These are phyloP conservation scores for Salvia splendens DNA, from an alignment of 257 asterid genomes.

Conservation along the genomic window DNA sequence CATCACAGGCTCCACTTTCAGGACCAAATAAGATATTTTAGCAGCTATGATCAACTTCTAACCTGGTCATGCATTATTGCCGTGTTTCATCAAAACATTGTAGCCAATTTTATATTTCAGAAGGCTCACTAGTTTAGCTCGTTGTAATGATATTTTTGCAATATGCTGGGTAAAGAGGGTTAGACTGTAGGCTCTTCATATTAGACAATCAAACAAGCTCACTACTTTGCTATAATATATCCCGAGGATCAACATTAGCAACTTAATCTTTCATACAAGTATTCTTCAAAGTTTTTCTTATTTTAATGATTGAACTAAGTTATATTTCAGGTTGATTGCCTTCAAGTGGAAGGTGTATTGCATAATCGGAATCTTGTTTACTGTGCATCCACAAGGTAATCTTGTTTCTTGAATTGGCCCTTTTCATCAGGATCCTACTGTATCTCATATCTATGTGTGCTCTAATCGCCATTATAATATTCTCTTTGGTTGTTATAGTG, in stretches of 20 bases:
- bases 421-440: neutral
- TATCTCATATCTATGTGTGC: constrained; percentile 11
- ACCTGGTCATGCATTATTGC: neutral
- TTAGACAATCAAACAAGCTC: constrained; percentile 10
- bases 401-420: constrained; percentile 9
- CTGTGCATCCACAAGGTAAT: constrained; percentile 95
- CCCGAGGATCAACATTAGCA: constrained; percentile 23
- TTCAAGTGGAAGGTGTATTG: constrained; percentile 96
- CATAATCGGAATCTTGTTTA: constrained; percentile 87
- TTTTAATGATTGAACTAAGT: constrained; percentile 8
- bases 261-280: constrained; percentile 18
- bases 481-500: constrained; percentile 49
- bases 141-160: neutral
- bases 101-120: neutral
- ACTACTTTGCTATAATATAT: constrained; percentile 10
- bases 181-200: neutral
- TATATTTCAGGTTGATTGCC: constrained; percentile 84
- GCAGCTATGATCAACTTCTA: neutral
- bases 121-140: constrained; percentile 9
- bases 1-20: neutral
- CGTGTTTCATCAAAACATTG: constrained; percentile 3
- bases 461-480: constrained; percentile 20
- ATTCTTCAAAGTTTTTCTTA: constrained; percentile 16
- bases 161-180: neutral
- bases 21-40: constrained; percentile 4